These are phyloP conservation scores for Coemansia asiatica DNA, from an alignment of 192 early-diverging fungal species.

Conservation along the genomic window DNA sequence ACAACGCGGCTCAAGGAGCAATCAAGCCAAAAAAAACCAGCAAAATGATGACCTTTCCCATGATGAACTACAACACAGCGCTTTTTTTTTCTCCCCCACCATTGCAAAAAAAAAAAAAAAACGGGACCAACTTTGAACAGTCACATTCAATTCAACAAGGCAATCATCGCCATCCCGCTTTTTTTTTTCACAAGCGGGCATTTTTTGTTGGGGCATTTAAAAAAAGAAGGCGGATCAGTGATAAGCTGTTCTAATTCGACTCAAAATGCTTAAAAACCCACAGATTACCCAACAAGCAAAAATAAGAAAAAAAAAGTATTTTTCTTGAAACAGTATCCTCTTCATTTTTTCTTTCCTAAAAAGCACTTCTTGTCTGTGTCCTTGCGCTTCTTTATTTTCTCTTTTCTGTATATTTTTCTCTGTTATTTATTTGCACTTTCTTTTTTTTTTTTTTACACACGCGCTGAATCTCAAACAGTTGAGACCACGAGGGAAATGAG, in stretches of 20 bases:
- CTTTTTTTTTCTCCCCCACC: not conserved
- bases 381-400: not conserved
- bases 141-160: not conserved
- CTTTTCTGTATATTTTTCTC: slow-evolving; percentile 4
- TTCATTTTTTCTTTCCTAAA: slow-evolving; percentile 3
- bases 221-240: not conserved
- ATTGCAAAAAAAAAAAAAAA: not conserved
- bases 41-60: too few species aligned
- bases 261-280: not conserved
- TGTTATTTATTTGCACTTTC: not conserved
- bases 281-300: not conserved
- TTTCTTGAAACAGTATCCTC: slow-evolving; percentile 1
- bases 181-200: not conserved
- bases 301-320: not conserved
- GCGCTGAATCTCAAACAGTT: too few species aligned
- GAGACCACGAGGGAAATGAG: slow-evolving; percentile 82
- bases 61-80: too few species aligned
- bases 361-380: not conserved
- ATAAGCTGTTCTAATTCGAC: not conserved
- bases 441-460: slow-evolving; percentile 6
- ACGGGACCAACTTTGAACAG: not conserved
- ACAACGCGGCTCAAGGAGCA: not conserved
- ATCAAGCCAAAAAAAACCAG: not conserved
- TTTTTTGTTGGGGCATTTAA: not conserved
- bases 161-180: not conserved